These are phyloP conservation scores for Salinomyces thailandicus DNA, from an alignment of 2,329 filamentous ascomycete genomes.

Conservation along the genomic window DNA sequence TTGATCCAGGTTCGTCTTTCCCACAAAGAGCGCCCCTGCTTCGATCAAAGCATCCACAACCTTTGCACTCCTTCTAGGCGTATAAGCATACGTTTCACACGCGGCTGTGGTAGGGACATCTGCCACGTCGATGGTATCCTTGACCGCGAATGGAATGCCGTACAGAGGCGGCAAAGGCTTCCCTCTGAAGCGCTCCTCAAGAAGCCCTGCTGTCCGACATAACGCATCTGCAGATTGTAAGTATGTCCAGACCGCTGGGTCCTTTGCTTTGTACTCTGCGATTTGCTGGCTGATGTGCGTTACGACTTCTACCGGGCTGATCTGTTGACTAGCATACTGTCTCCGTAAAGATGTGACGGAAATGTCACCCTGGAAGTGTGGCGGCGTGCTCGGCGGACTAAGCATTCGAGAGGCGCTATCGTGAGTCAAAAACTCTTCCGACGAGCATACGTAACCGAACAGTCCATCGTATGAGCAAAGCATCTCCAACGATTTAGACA, in stretches of 20 bases:
- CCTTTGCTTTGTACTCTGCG: conserved; percentile 36
- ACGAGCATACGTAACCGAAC: conserved; percentile 39
- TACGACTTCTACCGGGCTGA: conserved; percentile 34
- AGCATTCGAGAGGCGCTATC: no score
- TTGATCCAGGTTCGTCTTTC: conserved; percentile 53
- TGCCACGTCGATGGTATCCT: conserved; percentile 46
- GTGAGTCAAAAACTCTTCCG: conserved; percentile 29
- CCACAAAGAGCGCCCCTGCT: conserved; percentile 48
- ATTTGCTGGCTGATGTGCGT: conserved; percentile 39
- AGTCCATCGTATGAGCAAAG: conserved; percentile 43
- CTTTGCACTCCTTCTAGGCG: conserved; percentile 38
- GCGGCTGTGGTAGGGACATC: conserved; percentile 43
- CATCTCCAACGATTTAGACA: conserved; percentile 39
- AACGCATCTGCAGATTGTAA: conserved; percentile 31
- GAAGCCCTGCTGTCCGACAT: conserved; percentile 31
- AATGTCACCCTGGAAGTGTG: conserved; percentile 33
- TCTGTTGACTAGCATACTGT: conserved; percentile 36
- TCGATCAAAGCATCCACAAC: conserved; percentile 40
- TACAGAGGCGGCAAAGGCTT: conserved; percentile 41
- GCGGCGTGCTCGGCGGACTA: conserved; percentile 29
- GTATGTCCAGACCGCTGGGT: conserved; percentile 44
- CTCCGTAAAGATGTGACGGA: conserved; percentile 34
- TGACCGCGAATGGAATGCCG: conserved; percentile 47
- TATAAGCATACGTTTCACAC: conserved; percentile 41
- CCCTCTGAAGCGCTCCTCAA: conserved; percentile 32